These are phyloP conservation scores for Rosa rugosa DNA, from an alignment of 306 rosid species.

Conservation along the genomic window DNA sequence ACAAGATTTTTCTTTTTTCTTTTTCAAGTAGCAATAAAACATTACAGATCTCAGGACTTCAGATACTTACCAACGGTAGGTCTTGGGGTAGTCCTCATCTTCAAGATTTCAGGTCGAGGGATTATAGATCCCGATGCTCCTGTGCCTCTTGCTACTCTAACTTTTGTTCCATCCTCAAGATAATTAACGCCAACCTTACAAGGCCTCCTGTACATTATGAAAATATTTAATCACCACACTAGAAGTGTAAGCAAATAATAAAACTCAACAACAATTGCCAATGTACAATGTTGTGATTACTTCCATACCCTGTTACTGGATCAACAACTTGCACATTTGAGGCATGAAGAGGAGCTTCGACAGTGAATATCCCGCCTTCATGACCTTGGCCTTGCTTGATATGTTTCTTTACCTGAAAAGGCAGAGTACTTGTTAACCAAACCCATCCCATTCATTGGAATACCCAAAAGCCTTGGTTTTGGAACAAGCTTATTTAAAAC, in stretches of 20 bases:
- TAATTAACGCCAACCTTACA: constrained; percentile 78
- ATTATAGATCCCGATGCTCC: constrained; percentile 84
- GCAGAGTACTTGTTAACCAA: not conserved
- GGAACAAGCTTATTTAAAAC: not conserved
- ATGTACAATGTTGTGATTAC: not conserved
- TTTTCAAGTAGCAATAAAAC: constrained; percentile 16
- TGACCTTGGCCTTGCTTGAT: constrained; percentile 97
- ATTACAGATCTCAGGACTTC: not conserved
- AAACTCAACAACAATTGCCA: not conserved
- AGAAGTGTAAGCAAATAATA: not conserved
- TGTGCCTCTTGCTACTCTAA: constrained; percentile 78
- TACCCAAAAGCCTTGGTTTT: not conserved
- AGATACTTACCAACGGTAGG: constrained; percentile 64
- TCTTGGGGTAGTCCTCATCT: constrained; percentile 82
- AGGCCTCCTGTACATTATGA: constrained; percentile 69
- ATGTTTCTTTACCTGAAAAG: constrained; percentile 78
- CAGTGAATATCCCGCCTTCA: constrained; percentile 92
- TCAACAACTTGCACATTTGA: constrained; percentile 88
- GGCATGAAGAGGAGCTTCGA: constrained; percentile 92
- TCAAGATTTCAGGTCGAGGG: constrained; percentile 90
- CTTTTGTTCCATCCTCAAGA: constrained; percentile 95
- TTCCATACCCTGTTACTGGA: constrained; percentile 71
- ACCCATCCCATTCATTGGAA: not conserved
- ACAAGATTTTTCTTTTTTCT: not conserved
- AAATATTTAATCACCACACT: not conserved